Evolutionary conservation across 352 stramenopile genomes (phyloP).

Genomic region (Pythium brassicae): DNA sequence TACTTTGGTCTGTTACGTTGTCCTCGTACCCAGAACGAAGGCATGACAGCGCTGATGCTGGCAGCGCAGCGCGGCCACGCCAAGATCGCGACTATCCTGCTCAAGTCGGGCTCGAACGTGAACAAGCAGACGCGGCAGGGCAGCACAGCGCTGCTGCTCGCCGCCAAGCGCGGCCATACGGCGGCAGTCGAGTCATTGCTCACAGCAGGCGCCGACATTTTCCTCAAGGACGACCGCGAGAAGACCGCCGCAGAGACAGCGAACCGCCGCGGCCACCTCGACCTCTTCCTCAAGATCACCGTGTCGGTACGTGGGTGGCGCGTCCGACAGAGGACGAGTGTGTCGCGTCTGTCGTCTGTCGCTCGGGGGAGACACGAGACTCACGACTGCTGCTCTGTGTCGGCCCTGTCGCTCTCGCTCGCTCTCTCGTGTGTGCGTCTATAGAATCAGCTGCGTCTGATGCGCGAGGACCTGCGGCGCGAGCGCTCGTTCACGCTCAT

Average conservation of each 20-base stretch:
- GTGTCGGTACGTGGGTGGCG: conserved; percentile 41
- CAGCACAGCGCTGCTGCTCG: conserved; percentile 79
- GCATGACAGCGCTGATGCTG: conserved; percentile 86
- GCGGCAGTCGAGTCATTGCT: conserved; percentile 73
- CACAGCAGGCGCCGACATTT: conserved; percentile 81
- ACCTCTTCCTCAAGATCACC: conserved; percentile 84
- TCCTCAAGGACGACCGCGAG: conserved; percentile 83
- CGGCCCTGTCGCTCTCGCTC: neutral
- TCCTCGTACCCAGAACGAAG: conserved; percentile 84
- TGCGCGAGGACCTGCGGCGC: conserved; percentile 66
- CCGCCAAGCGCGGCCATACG: conserved; percentile 78
- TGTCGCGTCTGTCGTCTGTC: too few species aligned
- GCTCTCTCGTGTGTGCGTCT: neutral
- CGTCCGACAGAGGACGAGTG: too few species aligned
- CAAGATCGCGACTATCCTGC: conserved; percentile 73
- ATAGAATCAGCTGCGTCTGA: conserved; percentile 77
- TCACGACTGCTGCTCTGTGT: conserved; percentile 1
- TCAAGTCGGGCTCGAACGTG: conserved; percentile 79
- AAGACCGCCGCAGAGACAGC: conserved; percentile 84
- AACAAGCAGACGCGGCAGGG: conserved; percentile 86
- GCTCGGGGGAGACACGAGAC: too few species aligned
- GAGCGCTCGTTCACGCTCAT: conserved; percentile 71
- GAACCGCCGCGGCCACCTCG: conserved; percentile 72
- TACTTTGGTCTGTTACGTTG: too few species aligned
- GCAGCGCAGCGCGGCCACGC: conserved; percentile 80